phyloP scores from a whole-genome alignment of 192 early-diverging fungal genomes.

The Umbelopsis sp. region DNA sequence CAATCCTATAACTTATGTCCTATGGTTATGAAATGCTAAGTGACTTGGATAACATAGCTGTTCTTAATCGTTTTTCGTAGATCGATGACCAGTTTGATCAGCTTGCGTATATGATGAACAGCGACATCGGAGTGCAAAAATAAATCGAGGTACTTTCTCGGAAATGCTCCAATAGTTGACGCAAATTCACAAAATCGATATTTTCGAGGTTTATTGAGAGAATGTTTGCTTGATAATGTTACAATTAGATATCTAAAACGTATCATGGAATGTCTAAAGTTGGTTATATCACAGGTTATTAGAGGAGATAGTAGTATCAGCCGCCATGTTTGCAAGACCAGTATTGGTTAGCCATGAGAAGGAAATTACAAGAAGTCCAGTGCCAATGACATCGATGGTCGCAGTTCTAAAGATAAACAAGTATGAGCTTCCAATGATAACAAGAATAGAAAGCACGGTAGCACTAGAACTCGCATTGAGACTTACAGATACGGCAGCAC shows the following conservation, averaged over 20 bases:
- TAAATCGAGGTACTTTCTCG: too few relatives aligned
- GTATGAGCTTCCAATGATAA: neutral
- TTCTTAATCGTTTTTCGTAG: too few relatives aligned
- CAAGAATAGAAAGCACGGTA: neutral
- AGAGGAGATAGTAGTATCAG: neutral
- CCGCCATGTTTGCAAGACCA: conserved; percentile 15
- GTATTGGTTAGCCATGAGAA: conserved; percentile 38
- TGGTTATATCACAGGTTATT: conserved; percentile 20
- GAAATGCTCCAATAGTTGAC: too few relatives aligned
- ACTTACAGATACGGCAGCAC: conserved; percentile 62
- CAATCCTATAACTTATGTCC: too few relatives aligned
- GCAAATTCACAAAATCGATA: too few relatives aligned
- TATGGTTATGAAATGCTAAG: too few relatives aligned
- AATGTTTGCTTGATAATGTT: conserved; percentile 9
- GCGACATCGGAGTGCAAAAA: too few relatives aligned
- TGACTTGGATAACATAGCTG: too few relatives aligned
- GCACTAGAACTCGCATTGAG: neutral
- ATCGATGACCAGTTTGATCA: too few relatives aligned
- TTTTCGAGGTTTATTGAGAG: too few relatives aligned
- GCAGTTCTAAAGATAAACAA: conserved; percentile 57
- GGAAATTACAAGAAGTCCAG: conserved; percentile 54
- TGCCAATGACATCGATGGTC: conserved; percentile 70
- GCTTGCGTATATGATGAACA: too few relatives aligned
- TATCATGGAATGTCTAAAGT: conserved; percentile 10
- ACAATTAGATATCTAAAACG: conserved; percentile 18